phyloP scores from a whole-genome alignment of 768 basidiomycete genomes.

The Ramaria sp. region DNA sequence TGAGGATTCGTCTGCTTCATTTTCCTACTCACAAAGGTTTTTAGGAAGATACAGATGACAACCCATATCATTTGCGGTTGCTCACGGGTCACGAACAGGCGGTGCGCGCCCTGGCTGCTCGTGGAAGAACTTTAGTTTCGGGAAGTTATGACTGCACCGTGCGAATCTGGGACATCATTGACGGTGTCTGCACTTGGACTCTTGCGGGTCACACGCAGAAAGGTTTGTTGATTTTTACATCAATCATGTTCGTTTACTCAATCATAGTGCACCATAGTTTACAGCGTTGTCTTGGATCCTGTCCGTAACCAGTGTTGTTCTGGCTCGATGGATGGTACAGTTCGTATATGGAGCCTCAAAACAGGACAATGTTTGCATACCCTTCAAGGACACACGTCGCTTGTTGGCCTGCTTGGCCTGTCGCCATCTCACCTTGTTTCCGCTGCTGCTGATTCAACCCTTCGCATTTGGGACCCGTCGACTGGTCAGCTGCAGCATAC shows the following conservation, averaged over 20 bases:
- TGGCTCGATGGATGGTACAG: conserved; percentile 96
- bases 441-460: conserved; percentile 91
- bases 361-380: conserved; percentile 74
- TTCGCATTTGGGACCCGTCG: conserved; percentile 90
- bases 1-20: conserved; percentile 14
- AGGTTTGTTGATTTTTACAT: conserved; percentile 42
- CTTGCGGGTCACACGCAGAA: conserved; percentile 86
- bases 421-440: conserved; percentile 88
- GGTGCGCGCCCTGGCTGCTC: conserved; percentile 83
- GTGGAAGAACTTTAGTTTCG: conserved; percentile 83
- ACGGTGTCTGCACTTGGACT: conserved; percentile 69
- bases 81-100: conserved; percentile 88
- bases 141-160: conserved; percentile 96
- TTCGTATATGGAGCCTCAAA: conserved; percentile 86
- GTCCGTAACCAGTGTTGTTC: conserved; percentile 86
- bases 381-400: conserved; percentile 84
- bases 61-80: conserved; percentile 82
- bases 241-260: background rate
- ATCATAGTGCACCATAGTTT: conserved; percentile 49
- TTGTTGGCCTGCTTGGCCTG: conserved; percentile 87
- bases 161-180: conserved; percentile 89
- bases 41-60: conserved; percentile 59
- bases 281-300: conserved; percentile 88
- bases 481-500: conserved; percentile 71
- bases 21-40: conserved; percentile 9